Evolutionary conservation across 1,284 basidiomycete genomes (phyloP).

Genomic region (Melampsora larici-populina): DNA sequence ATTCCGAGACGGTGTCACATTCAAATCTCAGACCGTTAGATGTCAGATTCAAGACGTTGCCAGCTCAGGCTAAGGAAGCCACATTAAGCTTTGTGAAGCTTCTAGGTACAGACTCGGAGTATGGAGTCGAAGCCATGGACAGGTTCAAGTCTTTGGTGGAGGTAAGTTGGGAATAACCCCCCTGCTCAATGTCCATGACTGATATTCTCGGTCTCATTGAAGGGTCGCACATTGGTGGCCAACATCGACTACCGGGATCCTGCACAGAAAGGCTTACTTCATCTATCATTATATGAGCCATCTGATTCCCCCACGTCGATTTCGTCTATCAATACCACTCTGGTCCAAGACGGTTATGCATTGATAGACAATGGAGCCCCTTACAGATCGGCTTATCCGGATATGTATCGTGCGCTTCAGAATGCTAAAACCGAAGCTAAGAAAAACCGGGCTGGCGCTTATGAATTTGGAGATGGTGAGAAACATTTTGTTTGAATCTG

Average conservation of each 20-base stretch:
- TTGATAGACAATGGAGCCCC: slow-evolving; percentile 32
- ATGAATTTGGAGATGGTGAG: slow-evolving; percentile 43
- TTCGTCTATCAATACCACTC: slow-evolving; percentile 34
- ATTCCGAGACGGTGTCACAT: slow-evolving; percentile 49
- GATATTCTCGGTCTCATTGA: not conserved
- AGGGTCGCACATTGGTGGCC: slow-evolving; percentile 78
- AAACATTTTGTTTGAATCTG: not conserved
- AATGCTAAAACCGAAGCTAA: slow-evolving; percentile 38
- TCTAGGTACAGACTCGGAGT: slow-evolving; percentile 72
- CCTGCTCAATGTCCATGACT: not conserved
- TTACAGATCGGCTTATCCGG: slow-evolving; percentile 35
- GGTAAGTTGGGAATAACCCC: not conserved
- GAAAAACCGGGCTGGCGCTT: slow-evolving; percentile 38
- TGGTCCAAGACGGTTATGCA: slow-evolving; percentile 42
- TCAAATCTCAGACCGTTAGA: slow-evolving; percentile 69
- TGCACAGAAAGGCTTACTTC: slow-evolving; percentile 62
- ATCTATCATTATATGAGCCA: slow-evolving; percentile 83
- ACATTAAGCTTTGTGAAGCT: slow-evolving; percentile 75
- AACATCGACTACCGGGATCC: slow-evolving; percentile 78
- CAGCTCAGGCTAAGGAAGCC: slow-evolving; percentile 62
- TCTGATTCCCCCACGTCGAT: slow-evolving; percentile 64
- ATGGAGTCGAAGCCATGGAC: slow-evolving; percentile 74
- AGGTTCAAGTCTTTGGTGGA: slow-evolving; percentile 70
- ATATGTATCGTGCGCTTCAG: slow-evolving; percentile 37
- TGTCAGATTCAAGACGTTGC: slow-evolving; percentile 74